phyloP scores from a whole-genome alignment of 495 filamentous ascomycete species.

The Trichoderma orchidacearum region DNA sequence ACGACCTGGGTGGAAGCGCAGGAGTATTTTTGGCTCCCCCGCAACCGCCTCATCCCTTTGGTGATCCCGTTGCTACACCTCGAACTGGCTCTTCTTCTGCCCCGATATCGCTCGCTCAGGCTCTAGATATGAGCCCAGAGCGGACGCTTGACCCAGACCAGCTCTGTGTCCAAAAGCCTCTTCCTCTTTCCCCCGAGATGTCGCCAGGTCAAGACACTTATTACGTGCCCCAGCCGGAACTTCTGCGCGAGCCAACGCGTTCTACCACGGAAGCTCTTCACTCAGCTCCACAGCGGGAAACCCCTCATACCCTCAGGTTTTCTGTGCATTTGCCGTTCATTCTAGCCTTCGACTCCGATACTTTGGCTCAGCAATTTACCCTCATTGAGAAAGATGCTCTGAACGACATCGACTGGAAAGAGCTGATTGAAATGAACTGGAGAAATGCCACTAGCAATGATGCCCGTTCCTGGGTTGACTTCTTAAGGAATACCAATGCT shows the following conservation, averaged over 20 bases:
- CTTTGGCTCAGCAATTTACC: constrained; percentile 87
- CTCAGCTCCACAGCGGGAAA: constrained; percentile 19
- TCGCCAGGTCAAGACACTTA: not conserved
- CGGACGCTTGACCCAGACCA: constrained; percentile 23
- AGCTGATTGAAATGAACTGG: constrained; percentile 91
- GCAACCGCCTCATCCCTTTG: constrained; percentile 50
- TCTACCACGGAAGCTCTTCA: constrained; percentile 21
- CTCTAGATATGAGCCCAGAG: constrained; percentile 32
- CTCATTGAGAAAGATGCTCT: constrained; percentile 93
- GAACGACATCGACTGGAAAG: constrained; percentile 94
- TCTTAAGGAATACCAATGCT: constrained; percentile 65
- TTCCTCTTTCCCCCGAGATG: constrained; percentile 38
- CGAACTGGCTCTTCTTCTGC: constrained; percentile 56
- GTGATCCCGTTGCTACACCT: constrained; percentile 11
- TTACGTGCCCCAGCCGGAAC: constrained; percentile 11
- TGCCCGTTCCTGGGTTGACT: constrained; percentile 79
- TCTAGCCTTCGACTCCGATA: constrained; percentile 77
- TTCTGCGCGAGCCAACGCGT: constrained; percentile 20
- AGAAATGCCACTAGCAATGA: constrained; percentile 52
- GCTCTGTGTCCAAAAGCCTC: constrained; percentile 28
- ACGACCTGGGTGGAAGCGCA: constrained; percentile 19
- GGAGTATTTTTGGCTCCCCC: not conserved
- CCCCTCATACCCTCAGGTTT: constrained; percentile 15
- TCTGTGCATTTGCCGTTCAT: constrained; percentile 75
- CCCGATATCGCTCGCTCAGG: constrained; percentile 57